phyloP scores from a whole-genome alignment of 2,329 filamentous ascomycete genomes.

The Dendryphion nanum region DNA sequence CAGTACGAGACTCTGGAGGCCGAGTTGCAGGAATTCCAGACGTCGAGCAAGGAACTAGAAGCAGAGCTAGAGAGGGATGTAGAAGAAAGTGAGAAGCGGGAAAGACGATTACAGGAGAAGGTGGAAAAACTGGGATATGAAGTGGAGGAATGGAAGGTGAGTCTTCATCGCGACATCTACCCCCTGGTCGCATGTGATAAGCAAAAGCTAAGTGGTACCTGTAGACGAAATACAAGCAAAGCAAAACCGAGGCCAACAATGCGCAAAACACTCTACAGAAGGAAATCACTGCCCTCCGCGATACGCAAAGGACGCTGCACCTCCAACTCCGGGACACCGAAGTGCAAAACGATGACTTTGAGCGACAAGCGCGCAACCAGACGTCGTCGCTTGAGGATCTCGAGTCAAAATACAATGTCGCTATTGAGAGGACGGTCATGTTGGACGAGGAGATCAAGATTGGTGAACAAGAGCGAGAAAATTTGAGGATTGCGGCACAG shows the following conservation, averaged over 20 bases:
- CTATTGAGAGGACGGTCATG: constrained; percentile 88
- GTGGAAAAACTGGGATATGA: constrained; percentile 82
- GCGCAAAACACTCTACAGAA: constrained; percentile 89
- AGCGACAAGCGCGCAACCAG: constrained; percentile 92
- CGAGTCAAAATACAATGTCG: constrained; percentile 93
- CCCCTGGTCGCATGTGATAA: neutral
- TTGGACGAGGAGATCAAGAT: constrained; percentile 92
- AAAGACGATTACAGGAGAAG: constrained; percentile 81
- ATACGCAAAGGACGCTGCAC: constrained; percentile 77
- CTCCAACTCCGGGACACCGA: constrained; percentile 89
- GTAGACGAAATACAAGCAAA: constrained; percentile 93
- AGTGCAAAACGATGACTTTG: constrained; percentile 97
- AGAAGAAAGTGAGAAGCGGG: constrained; percentile 90
- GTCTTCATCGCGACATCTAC: constrained; percentile 22
- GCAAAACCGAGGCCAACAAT: constrained; percentile 80
- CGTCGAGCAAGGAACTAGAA: constrained; percentile 91
- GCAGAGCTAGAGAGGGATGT: constrained; percentile 94
- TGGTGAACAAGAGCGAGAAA: constrained; percentile 88
- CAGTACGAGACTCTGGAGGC: constrained; percentile 92
- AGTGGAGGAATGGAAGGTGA: constrained; percentile 97
- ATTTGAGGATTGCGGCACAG: constrained; percentile 85
- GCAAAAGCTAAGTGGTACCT: constrained; percentile 3
- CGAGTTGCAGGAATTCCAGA: constrained; percentile 90
- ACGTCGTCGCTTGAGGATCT: constrained; percentile 94
- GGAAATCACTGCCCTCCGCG: constrained; percentile 88